Evolutionary conservation across 2,329 filamentous ascomycete species (phyloP).

Genomic region (Penicillium sp.): DNA sequence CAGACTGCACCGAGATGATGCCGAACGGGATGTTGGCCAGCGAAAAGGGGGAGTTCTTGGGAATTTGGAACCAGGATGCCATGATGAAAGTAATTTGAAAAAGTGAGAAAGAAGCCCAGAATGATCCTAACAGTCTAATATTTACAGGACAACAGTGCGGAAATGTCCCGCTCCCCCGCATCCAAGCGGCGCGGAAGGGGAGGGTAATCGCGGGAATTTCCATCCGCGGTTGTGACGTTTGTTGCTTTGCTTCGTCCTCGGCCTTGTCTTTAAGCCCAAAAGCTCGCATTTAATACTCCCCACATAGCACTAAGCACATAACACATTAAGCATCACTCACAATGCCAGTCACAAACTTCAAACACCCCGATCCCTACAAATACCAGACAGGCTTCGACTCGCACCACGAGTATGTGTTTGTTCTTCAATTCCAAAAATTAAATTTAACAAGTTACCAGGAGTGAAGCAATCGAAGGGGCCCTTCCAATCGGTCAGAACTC

Average conservation of each 20-base stretch:
- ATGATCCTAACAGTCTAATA: not conserved
- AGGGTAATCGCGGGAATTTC: slow-evolving; percentile 17
- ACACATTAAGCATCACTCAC: slow-evolving; percentile 11
- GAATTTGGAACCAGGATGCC: slow-evolving; percentile 62
- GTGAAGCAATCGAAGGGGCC: slow-evolving; percentile 73
- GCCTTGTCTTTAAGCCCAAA: not conserved
- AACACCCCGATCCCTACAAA: slow-evolving; percentile 66
- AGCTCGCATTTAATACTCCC: not conserved
- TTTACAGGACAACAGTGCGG: slow-evolving; percentile 6
- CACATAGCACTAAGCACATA: not conserved
- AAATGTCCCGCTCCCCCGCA: slow-evolving; percentile 20
- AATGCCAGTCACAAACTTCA: slow-evolving; percentile 68
- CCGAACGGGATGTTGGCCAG: slow-evolving; percentile 82
- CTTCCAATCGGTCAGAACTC: slow-evolving; percentile 77
- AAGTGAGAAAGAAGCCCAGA: not conserved
- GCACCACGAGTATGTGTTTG: slow-evolving; percentile 69
- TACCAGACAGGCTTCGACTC: slow-evolving; percentile 79
- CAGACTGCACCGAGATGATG: slow-evolving; percentile 65
- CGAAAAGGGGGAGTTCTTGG: slow-evolving; percentile 67
- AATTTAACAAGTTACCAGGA: slow-evolving; percentile 48
- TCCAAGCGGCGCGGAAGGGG: slow-evolving; percentile 21
- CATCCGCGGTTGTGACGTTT: not conserved
- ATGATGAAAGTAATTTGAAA: slow-evolving; percentile 31
- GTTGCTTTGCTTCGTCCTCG: not conserved
- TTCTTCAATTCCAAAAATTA: not conserved